Conservation (phyloP, 2,329 filamentous ascomycete species). For the Amylocarpus encephaloides region DNA sequence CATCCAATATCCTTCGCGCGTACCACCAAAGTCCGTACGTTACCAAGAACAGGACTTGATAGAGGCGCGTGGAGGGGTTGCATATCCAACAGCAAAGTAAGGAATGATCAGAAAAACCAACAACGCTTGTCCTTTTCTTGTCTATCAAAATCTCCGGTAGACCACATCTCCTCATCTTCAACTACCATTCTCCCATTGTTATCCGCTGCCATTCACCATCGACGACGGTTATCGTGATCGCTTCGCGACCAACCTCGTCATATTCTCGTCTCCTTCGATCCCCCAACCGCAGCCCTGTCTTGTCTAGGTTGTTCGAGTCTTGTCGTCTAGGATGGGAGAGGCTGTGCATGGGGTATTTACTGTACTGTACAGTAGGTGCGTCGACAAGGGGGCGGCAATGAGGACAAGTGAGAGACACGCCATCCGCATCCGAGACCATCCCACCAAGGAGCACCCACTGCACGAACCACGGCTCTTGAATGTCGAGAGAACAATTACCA, state of each 20-base stretch:
- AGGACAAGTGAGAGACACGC: background rate
- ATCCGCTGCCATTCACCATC: background rate
- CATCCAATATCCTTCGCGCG: too few relatives aligned
- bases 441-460: background rate
- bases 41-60: too few relatives aligned
- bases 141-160: too few relatives aligned
- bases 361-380: background rate
- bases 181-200: background rate
- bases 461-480: background rate
- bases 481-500: background rate
- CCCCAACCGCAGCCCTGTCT: background rate
- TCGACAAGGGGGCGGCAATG: background rate
- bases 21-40: too few relatives aligned
- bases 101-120: too few relatives aligned
- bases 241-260: background rate
- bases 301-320: too few relatives aligned
- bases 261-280: background rate
- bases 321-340: background rate
- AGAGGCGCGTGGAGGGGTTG: too few relatives aligned
- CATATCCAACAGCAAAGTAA: too few relatives aligned
- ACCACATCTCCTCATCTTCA: too few relatives aligned
- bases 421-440: background rate
- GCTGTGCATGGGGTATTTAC: conserved; percentile 1
- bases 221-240: background rate
- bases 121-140: too few relatives aligned